These are phyloP conservation scores for Astrephomene gubernaculifera DNA, from an alignment of 139 green algal species.

Conservation along the genomic window DNA sequence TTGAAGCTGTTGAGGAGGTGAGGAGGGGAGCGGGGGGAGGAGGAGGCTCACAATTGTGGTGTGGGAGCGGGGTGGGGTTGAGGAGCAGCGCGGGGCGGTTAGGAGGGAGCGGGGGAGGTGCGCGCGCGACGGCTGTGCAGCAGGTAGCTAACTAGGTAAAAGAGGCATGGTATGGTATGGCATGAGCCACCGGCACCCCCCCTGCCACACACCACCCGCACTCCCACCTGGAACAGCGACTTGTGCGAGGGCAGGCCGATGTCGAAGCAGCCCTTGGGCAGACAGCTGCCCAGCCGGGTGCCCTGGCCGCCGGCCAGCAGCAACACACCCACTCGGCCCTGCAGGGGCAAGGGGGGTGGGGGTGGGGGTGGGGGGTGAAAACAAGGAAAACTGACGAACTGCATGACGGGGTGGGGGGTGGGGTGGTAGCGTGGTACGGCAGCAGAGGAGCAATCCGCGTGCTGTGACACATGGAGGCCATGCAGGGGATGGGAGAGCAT, in stretches of 20 bases:
- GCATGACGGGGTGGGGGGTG: too few species aligned
- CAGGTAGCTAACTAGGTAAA: too few species aligned
- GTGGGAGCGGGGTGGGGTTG: too few species aligned
- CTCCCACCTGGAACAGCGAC: slow-evolving; percentile 85
- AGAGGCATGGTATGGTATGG: neutral
- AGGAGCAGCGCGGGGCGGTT: too few species aligned
- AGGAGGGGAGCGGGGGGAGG: neutral
- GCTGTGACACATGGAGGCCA: too few species aligned
- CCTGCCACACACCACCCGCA: neutral
- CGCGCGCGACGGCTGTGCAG: too few species aligned
- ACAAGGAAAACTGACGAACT: neutral
- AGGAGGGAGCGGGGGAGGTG: too few species aligned
- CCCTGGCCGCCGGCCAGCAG: slow-evolving; percentile 94
- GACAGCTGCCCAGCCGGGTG: slow-evolving; percentile 88
- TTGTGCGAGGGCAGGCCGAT: slow-evolving; percentile 93
- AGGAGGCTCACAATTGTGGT: too few species aligned
- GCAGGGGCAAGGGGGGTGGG: neutral
- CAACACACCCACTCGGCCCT: slow-evolving; percentile 85
- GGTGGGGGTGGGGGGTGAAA: neutral
- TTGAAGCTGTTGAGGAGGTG: slow-evolving; percentile 19
- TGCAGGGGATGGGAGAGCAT: too few species aligned
- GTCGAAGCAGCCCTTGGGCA: slow-evolving; percentile 95
- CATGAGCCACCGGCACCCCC: neutral
- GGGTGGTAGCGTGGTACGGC: too few species aligned
- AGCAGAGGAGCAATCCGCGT: too few species aligned